Evolutionary conservation across 169 alveolate species (phyloP).

Genomic region (Babesia caballi): DNA sequence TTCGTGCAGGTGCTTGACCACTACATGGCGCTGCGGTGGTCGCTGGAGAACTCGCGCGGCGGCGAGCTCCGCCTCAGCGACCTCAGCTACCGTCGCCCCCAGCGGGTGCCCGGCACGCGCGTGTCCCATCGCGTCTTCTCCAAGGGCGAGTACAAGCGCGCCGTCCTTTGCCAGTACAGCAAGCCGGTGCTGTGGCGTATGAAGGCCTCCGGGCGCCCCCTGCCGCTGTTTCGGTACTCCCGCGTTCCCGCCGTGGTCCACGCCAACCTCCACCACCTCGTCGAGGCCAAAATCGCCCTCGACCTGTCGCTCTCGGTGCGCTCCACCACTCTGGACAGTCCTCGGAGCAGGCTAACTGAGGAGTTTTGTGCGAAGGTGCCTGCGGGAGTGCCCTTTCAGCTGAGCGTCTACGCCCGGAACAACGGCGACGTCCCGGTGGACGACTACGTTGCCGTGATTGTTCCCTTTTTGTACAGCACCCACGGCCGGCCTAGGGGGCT

Average conservation of each 20-base stretch:
- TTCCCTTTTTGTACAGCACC: conserved; percentile 14
- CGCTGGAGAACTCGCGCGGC: not conserved
- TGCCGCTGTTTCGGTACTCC: not conserved
- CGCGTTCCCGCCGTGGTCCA: conserved; percentile 15
- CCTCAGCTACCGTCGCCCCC: not conserved
- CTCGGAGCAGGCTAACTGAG: not conserved
- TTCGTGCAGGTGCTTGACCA: conserved; percentile 12
- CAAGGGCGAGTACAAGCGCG: conserved; percentile 1
- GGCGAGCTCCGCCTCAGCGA: conserved; percentile 35
- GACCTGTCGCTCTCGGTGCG: conserved; percentile 14
- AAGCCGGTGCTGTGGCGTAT: not conserved
- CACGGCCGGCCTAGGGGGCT: conserved; percentile 5
- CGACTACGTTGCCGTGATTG: conserved; percentile 13
- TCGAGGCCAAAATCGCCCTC: conserved; percentile 10
- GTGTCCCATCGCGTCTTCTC: not conserved
- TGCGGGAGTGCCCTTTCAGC: not conserved
- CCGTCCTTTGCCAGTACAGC: not conserved
- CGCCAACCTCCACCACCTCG: conserved; percentile 13
- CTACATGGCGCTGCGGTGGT: conserved; percentile 21
- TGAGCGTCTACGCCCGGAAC: conserved; percentile 24
- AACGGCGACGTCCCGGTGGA: conserved; percentile 25
- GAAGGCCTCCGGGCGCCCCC: conserved; percentile 6
- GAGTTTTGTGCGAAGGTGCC: not conserved
- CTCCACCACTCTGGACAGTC: not conserved
- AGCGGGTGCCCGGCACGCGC: not conserved